Conservation (phyloP, 345 rosid species). For the Chamaenerion angustifolium region DNA sequence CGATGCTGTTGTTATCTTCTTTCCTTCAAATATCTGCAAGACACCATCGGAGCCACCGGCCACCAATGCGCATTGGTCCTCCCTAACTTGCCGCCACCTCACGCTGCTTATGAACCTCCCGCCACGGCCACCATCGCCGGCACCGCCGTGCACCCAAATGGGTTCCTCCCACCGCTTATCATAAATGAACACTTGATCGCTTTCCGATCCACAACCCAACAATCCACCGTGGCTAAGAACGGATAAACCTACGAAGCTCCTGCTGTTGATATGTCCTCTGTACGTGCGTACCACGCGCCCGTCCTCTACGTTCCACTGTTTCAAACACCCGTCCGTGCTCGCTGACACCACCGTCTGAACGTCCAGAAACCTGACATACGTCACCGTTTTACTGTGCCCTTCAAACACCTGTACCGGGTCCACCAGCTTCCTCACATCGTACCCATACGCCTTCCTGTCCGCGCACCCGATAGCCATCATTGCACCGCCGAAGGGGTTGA, state of each 20-base stretch:
- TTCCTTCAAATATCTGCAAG: constrained; percentile 42
- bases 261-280: constrained; percentile 51
- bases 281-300: constrained; percentile 32
- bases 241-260: constrained; percentile 76
- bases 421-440: constrained; percentile 39
- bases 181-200: constrained; percentile 55
- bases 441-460: constrained; percentile 51
- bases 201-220: constrained; percentile 72
- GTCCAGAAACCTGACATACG: constrained; percentile 45
- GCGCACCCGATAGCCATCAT: constrained; percentile 61
- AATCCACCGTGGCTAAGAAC: constrained; percentile 65
- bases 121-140: constrained; percentile 4
- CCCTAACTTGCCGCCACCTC: constrained; percentile 60
- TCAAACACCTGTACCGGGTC: constrained; percentile 30
- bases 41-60: constrained; percentile 81
- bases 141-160: constrained; percentile 46
- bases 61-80: constrained; percentile 48
- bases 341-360: constrained; percentile 31
- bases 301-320: constrained; percentile 36
- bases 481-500: constrained; percentile 43
- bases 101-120: constrained; percentile 60
- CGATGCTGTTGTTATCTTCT: constrained; percentile 11
- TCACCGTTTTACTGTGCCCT: constrained; percentile 64
- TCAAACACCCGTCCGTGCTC: constrained; percentile 60
- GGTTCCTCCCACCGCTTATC: constrained; percentile 76